Evolutionary conservation across 768 basidiomycete genomes (phyloP).

Genomic region (Hygrocybe coccinea): DNA sequence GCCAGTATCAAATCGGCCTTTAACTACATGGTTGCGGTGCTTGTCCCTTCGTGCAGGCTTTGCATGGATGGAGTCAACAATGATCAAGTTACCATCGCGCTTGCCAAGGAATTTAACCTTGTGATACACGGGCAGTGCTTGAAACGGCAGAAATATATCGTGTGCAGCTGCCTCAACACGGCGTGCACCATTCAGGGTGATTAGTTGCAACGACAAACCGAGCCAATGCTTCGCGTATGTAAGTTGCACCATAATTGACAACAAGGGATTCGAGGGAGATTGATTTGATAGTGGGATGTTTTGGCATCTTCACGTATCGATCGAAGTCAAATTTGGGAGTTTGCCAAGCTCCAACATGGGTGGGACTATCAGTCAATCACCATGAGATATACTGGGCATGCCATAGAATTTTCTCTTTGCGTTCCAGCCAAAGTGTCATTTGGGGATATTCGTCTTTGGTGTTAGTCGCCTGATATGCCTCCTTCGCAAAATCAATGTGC

Average conservation of each 20-base stretch:
- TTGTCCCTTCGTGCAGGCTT: not conserved
- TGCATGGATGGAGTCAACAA: constrained; percentile 29
- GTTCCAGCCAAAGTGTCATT: constrained; percentile 37
- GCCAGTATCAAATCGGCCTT: not conserved
- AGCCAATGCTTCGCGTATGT: constrained; percentile 23
- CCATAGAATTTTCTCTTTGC: constrained; percentile 29
- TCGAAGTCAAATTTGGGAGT: not conserved
- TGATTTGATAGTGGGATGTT: constrained; percentile 20
- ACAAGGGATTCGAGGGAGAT: constrained; percentile 20
- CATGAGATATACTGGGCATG: constrained; percentile 27
- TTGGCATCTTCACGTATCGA: constrained; percentile 1
- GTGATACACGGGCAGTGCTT: constrained; percentile 30
- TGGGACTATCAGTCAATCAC: not conserved
- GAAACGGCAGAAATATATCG: constrained; percentile 19
- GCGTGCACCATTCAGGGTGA: constrained; percentile 13
- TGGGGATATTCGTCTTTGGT: constrained; percentile 28
- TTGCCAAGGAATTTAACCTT: constrained; percentile 30
- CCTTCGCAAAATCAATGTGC: constrained; percentile 26
- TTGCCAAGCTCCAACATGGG: not conserved
- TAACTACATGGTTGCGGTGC: not conserved
- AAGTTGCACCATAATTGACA: constrained; percentile 23
- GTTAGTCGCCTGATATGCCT: constrained; percentile 22
- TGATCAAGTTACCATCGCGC: constrained; percentile 14
- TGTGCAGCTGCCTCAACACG: constrained; percentile 15
- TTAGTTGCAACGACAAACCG: constrained; percentile 21